These are phyloP conservation scores for Candida maris DNA, from an alignment of 805 yeast genomes.

Conservation along the genomic window DNA sequence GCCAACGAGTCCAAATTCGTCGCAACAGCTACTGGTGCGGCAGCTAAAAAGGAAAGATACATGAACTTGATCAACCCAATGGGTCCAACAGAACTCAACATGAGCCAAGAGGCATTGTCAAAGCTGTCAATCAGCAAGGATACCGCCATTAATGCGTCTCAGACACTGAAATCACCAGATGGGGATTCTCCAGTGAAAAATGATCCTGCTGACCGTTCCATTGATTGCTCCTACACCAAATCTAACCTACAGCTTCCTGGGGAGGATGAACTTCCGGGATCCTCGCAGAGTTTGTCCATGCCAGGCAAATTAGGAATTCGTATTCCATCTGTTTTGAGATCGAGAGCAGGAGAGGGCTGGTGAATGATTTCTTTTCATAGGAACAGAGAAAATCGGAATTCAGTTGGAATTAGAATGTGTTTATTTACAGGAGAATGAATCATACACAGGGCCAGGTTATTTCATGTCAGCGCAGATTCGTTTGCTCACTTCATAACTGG, in stretches of 20 bases:
- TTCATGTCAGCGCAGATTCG: conserved; percentile 38
- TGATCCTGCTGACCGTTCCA: conserved; percentile 16
- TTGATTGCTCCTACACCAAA: conserved; percentile 12
- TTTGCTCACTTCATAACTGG: conserved; percentile 89
- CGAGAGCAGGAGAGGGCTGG: conserved; percentile 13
- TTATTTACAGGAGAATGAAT: conserved; percentile 1
- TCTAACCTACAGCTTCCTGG: background rate
- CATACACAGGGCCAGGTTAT: no score
- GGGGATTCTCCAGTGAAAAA: conserved; percentile 15
- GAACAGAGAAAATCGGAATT: background rate
- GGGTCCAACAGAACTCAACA: conserved; percentile 11
- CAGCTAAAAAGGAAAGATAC: conserved; percentile 12
- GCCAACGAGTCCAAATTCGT: conserved; percentile 8
- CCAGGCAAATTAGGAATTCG: conserved; percentile 26
- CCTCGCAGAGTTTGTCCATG: conserved; percentile 23
- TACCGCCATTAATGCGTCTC: conserved; percentile 6
- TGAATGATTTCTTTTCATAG: background rate
- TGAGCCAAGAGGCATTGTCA: conserved; percentile 6
- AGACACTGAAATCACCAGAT: conserved; percentile 14
- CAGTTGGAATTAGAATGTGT: background rate
- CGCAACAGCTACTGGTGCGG: conserved; percentile 3
- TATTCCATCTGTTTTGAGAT: conserved; percentile 22
- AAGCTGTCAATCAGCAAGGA: conserved; percentile 9
- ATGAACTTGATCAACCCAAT: conserved; percentile 15
- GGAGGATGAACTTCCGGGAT: conserved; percentile 20